Base-by-base conservation (phyloP, 2,329 filamentous ascomycete species). In the Lasiodiplodia sp. region DNA sequence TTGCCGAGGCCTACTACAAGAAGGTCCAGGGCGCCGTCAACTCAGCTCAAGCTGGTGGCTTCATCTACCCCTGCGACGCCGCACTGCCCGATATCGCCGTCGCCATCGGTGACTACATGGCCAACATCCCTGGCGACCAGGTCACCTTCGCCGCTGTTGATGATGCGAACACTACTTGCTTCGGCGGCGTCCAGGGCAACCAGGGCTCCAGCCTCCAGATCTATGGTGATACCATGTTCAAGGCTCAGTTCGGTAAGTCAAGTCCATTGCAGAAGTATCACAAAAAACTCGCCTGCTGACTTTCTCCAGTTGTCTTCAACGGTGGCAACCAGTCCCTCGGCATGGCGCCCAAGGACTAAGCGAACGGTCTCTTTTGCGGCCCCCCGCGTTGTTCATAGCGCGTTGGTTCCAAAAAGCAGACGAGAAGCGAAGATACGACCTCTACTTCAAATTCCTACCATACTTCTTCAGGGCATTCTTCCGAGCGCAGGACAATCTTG, bases 141-240 rank as follows among this genome's bases (percentile, higher is more conserved):
- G 75, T 82, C 70, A 81, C 75, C 8, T 81, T 81, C 60, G 77
- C 80, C 11, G 70, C 76, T 8, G 77, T 79, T 38, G 79, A 81
- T 53, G 52, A 76, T 49, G 74, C 75, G 51, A 81, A 81, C 63
- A 82, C 83, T 52, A 87, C 82, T 67, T 92, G 90, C 82, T 92
- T 90, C 72, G 90, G 89, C 69, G 90, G 89, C 72, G 79, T 92
- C 21, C 90, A 92, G 80, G 83, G 86, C 38, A 87, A 86, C 57
- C 74, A 74, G 67, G 82, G 84, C 1, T 80, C 81, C 16, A 79
- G 81, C 34, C 77, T 91, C 47, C 87, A 89, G 78, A 89, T 93
- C 75, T 85, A 85, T 67, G 88, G 88, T n/a, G 88, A 89, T 72
- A 82, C 85, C 31, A 85, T 89, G 77, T 83, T 90, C 74, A 87